phyloP scores from a whole-genome alignment of 2,329 filamentous ascomycete species.

The Pyrenochaeta sp. region DNA sequence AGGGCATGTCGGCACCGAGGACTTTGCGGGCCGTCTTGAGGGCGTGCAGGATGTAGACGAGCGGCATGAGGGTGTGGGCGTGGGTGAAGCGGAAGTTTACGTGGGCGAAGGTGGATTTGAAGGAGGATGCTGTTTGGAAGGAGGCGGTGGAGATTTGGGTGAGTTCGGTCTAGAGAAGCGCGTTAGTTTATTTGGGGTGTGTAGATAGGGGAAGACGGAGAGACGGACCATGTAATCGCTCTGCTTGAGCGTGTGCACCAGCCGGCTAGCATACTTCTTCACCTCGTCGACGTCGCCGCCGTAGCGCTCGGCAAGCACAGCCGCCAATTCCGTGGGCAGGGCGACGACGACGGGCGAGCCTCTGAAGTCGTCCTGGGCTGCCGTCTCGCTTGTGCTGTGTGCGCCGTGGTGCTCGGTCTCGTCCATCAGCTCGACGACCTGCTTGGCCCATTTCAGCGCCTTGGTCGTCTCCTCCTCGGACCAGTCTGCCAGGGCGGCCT shows the following conservation, averaged over 20 bases:
- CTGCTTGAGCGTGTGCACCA: constrained; percentile 46
- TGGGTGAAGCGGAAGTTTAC: constrained; percentile 2
- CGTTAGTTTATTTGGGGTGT: constrained; percentile 1
- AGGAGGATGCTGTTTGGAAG: constrained; percentile 3
- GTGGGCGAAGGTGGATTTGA: constrained; percentile 15
- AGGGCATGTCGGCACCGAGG: constrained; percentile 46
- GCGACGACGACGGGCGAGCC: constrained; percentile 49
- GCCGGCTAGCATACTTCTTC: constrained; percentile 47
- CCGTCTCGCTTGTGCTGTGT: constrained; percentile 12
- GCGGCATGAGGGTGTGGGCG: constrained; percentile 34
- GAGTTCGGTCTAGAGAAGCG: constrained; percentile 9
- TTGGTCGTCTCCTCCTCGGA: constrained; percentile 46
- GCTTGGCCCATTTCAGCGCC: constrained; percentile 48
- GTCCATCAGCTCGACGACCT: constrained; percentile 53
- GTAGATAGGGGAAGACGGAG: neutral
- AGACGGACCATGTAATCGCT: constrained; percentile 26
- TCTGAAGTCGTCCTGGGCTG: constrained; percentile 35
- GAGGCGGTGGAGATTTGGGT: constrained; percentile 17
- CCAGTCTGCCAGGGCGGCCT: constrained; percentile 46
- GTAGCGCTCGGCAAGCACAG: constrained; percentile 48
- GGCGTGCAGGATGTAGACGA: constrained; percentile 53
- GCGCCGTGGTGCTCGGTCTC: constrained; percentile 47
- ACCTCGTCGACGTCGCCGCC: constrained; percentile 50
- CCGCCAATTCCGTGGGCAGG: constrained; percentile 53
- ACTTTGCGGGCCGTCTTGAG: constrained; percentile 52